These are phyloP conservation scores for Pichia nakasei DNA, from an alignment of 805 yeast genomes.

Conservation along the genomic window DNA sequence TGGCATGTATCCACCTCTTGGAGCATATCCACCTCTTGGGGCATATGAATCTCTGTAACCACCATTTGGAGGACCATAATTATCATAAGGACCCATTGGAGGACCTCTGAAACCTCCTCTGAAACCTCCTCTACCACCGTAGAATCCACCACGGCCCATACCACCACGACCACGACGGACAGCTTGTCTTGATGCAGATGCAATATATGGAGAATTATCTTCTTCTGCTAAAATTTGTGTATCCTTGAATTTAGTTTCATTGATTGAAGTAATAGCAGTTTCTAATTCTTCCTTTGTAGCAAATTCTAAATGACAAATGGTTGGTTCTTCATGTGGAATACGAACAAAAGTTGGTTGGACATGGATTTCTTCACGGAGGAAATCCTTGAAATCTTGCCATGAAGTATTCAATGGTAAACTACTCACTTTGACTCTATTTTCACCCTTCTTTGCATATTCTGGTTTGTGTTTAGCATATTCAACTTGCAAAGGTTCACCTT, in stretches of 20 bases:
- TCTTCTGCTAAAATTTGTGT: slow-evolving; percentile 64
- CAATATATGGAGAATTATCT: slow-evolving; percentile 55
- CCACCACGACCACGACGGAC: slow-evolving; percentile 41
- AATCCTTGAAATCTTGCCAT: slow-evolving; percentile 88
- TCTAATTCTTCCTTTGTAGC: slow-evolving; percentile 64
- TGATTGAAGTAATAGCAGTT: slow-evolving; percentile 64
- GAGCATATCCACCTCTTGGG: slow-evolving; percentile 30
- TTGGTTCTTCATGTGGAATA: slow-evolving; percentile 37
- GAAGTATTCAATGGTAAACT: slow-evolving; percentile 69
- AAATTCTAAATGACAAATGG: slow-evolving; percentile 46
- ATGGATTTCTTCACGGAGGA: slow-evolving; percentile 67
- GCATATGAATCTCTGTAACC: slow-evolving; percentile 25
- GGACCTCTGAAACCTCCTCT: slow-evolving; percentile 32
- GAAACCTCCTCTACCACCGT: slow-evolving; percentile 23
- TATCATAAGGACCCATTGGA: background rate
- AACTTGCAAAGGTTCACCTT: slow-evolving; percentile 41
- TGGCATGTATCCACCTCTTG: slow-evolving; percentile 28
- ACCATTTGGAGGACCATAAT: slow-evolving; percentile 17
- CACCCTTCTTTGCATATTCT: slow-evolving; percentile 52
- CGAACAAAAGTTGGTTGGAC: slow-evolving; percentile 55
- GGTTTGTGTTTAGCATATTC: slow-evolving; percentile 49
- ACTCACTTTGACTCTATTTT: slow-evolving; percentile 60
- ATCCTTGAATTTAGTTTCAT: slow-evolving; percentile 60
- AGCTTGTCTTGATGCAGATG: slow-evolving; percentile 38
- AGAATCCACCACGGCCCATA: slow-evolving; percentile 29